A percentile compares a stretch with the other conserved stretches of the same genome.
Conservation (phyloP, 495 filamentous ascomycete genomes). For the Annulohypoxylon bovei region DNA sequence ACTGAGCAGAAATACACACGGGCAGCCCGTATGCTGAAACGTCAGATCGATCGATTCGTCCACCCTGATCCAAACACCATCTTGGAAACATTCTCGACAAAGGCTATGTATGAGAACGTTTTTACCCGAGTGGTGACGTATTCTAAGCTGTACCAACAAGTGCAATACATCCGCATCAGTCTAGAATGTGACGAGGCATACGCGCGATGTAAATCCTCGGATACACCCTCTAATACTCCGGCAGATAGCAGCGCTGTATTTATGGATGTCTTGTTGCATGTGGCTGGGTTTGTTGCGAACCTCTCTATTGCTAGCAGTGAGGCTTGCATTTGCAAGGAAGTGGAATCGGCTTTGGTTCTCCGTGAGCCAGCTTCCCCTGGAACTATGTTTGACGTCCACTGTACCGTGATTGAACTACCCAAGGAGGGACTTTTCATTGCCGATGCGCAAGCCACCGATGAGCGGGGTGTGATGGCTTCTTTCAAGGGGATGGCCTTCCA, state of each 20-base stretch:
- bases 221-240: background rate
- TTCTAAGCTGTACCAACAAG: conserved; percentile 7
- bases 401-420: conserved; percentile 1
- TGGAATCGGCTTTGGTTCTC: background rate
- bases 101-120: conserved; percentile 5
- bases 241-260: background rate
- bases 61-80: background rate
- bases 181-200: background rate
- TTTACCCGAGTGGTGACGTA: conserved; percentile 4
- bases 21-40: background rate
- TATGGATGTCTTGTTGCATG: conserved; percentile 5
- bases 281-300: conserved; percentile 3
- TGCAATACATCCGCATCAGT: conserved; percentile 5
- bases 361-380: background rate
- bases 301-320: background rate
- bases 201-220: background rate
- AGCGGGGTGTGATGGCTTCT: conserved; percentile 4
- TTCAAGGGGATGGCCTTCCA: conserved; percentile 13
- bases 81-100: conserved; percentile 7
- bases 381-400: conserved; percentile 5
- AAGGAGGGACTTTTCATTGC: conserved; percentile 2
- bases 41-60: background rate
- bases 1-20: background rate
- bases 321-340: conserved; percentile 7
- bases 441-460: background rate